Base-by-base conservation (phyloP, 2,329 filamentous ascomycete genomes). In the Corinectria fuckeliana region DNA sequence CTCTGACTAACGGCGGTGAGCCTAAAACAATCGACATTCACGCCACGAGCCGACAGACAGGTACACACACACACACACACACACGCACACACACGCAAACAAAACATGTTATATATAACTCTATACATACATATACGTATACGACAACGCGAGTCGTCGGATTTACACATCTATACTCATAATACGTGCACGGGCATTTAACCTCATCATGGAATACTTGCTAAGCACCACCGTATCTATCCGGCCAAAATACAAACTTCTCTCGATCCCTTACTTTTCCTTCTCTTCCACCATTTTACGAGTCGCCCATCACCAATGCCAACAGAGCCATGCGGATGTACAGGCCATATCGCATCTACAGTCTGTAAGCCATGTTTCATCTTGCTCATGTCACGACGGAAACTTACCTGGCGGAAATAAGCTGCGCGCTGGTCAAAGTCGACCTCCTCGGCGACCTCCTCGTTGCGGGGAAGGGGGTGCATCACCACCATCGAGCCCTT, bases 241-340 rank as follows among this genome's bases (percentile, higher is more conserved):
- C 67, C 67, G 50, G 57, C 65, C 69, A 60, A 60, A 58, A 68
- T 65, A 68, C 64, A 68, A 63, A 58, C 58, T 58, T 50, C 38
- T 47, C 18, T 54, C 51, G 28, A 57, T 41, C 44, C 44, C 45
- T 58, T 8, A 39, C 38, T 58, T 47, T 63, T 50, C 55, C 48
- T 57, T 44, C 41, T 23, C 28, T 47, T 63, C 23, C 58, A 48
- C 23, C 58, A 41, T 42, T 54, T 50, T 71, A 75, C 51, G 67
- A 72, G 52, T 73, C 69, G 65, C 72, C 72, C 91, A 99, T 90
- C 77, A 98, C 92, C 77, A 98, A 83, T 68, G 95, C 95, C 76
- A 99, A 84, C 80, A 99, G 80, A 69, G 95, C 95, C 95, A 99
- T 99, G 76, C 95, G 91, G 78, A 91, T 96, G 84, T 97, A 98